Evolutionary conservation across 495 filamentous ascomycete genomes (phyloP).

Genomic region (Neurospora hispaniola): DNA sequence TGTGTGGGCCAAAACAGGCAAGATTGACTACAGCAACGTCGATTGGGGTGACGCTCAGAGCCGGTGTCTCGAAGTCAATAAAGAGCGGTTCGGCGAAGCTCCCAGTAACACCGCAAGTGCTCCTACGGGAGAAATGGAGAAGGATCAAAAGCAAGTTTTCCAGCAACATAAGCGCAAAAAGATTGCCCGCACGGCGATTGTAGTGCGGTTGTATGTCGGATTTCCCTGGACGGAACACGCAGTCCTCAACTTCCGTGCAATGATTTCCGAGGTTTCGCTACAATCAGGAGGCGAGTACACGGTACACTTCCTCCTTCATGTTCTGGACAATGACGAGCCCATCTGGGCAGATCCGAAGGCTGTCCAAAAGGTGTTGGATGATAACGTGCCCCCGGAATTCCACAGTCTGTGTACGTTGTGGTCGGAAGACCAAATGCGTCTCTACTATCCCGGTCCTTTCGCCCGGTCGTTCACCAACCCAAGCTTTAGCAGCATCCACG

Average conservation of each 20-base stretch:
- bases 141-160: not conserved
- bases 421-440: conserved; percentile 85
- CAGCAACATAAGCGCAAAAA: conserved; percentile 20
- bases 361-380: conserved; percentile 48
- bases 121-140: not conserved
- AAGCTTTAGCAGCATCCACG: conserved; percentile 58
- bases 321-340: conserved; percentile 52
- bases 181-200: conserved; percentile 54
- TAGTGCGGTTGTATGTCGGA: conserved; percentile 61
- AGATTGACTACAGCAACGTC: conserved; percentile 64
- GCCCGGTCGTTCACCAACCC: conserved; percentile 54
- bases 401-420: conserved; percentile 77
- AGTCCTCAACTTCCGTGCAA: conserved; percentile 61
- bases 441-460: conserved; percentile 68
- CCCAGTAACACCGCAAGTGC: conserved; percentile 12
- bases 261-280: conserved; percentile 67
- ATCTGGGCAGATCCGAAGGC: conserved; percentile 52
- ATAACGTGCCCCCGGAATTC: conserved; percentile 80
- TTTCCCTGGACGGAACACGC: conserved; percentile 60
- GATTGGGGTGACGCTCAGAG: conserved; percentile 70
- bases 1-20: conserved; percentile 57
- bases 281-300: conserved; percentile 68
- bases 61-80: conserved; percentile 57
- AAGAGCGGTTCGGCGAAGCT: conserved; percentile 44
- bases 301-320: conserved; percentile 71